phyloP scores from a whole-genome alignment of 352 stramenopile species.

The Phytophthora macrochlamydospora region DNA sequence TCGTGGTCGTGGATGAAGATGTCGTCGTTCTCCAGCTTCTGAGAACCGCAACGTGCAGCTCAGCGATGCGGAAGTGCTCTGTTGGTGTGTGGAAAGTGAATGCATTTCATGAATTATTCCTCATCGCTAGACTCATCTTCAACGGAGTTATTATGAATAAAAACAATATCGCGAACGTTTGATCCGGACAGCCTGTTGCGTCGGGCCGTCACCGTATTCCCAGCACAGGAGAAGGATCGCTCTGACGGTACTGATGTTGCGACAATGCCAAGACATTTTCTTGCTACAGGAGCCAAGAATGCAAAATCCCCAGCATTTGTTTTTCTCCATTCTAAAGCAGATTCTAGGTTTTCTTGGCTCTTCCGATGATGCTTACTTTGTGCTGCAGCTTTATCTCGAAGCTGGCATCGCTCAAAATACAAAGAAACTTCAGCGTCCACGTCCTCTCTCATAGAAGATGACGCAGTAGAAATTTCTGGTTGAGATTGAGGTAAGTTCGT shows the following conservation, averaged over 20 bases:
- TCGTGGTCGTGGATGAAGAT: constrained; percentile 12
- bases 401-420: constrained; percentile 10
- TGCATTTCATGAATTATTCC: neutral
- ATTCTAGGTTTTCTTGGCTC: constrained; percentile 1
- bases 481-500: constrained; percentile 1
- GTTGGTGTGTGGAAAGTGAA: too few relatives aligned
- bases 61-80: too few relatives aligned
- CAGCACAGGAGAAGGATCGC: constrained; percentile 18
- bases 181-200: constrained; percentile 6
- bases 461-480: neutral
- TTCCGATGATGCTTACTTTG: neutral
- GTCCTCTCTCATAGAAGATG: constrained; percentile 5
- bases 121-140: neutral
- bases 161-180: constrained; percentile 16
- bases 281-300: constrained; percentile 8
- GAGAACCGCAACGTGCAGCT: too few relatives aligned
- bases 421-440: constrained; percentile 2
- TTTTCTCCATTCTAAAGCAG: constrained; percentile 13
- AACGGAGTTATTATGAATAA: constrained; percentile 7
- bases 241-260: constrained; percentile 13
- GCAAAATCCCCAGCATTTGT: constrained; percentile 7
- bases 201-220: constrained; percentile 9
- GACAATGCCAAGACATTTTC: constrained; percentile 16
- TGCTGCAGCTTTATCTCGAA: constrained; percentile 1
- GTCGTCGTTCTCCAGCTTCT: constrained; percentile 9